Base-by-base conservation (phyloP, 768 basidiomycete species). In the Leucocoprinus birnbaumii region DNA sequence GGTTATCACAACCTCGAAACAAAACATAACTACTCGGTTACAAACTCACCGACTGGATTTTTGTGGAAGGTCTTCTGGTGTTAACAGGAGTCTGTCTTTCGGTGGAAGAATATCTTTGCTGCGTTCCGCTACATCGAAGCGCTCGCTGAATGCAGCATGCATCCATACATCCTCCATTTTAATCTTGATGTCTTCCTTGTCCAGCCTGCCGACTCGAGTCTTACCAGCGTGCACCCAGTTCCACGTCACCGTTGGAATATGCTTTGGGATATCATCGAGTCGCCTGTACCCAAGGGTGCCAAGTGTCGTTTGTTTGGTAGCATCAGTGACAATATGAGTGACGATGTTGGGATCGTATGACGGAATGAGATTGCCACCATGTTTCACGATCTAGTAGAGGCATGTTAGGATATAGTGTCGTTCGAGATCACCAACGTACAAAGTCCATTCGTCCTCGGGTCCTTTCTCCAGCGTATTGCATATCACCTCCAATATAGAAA, bases 261-360 rank as follows among this genome's bases (percentile, higher is more conserved):
- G 70, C n/a, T 74, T 65, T 3, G 89, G 87, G 42, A 91, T 84
- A 3, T 87, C 78, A 6, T 65, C 67, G 14, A 85, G 65, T 4
- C 47, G 63, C 60, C 75, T 81, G 19, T 86, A 62, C 1, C 81
- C 80, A 2, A 86, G 68, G 1, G 75, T 69, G 18, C 71, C 63
- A 40, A 77, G 60, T 40, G 74, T 69, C 14, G 71, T 53, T 13
- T 55, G 49, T 31, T 51, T 48, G 38, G 58, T 58, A 3, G 69
- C 65, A 48, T 82, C 83, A 6, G 83, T 82, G 27, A 91, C 74
- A 50, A 92, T 84, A 61, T 90, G 86, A 3, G 89, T 89, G 25
- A 86, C 80, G 7, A 65, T 58, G 3, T 62, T 58, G 2, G 81
- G 70, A 58, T 91, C 83, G 61, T 80, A 91, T 34, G 61, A 70